Conservation (phyloP, 2,329 filamentous ascomycete species). For the Fusarium sp. region DNA sequence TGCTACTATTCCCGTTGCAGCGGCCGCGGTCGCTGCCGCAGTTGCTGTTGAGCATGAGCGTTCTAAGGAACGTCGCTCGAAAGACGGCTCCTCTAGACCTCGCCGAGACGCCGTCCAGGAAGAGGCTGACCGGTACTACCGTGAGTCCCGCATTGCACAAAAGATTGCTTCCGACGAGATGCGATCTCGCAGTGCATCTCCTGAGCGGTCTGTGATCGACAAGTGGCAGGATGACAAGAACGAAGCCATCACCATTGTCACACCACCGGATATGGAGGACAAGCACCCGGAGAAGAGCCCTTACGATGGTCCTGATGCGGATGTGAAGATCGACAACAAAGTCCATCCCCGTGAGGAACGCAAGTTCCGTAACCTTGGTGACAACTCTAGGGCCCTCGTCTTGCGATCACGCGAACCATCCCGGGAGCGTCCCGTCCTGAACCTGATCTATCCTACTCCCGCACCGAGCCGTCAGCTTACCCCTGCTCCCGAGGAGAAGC, state of each 20-base stretch:
- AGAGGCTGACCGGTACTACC: slow-evolving; percentile 72
- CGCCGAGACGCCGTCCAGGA: slow-evolving; percentile 66
- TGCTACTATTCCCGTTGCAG: slow-evolving; percentile 65
- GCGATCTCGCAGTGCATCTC: slow-evolving; percentile 67
- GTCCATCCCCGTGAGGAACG: slow-evolving; percentile 68
- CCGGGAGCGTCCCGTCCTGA: slow-evolving; percentile 71
- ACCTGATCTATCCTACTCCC: slow-evolving; percentile 74
- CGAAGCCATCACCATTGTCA: slow-evolving; percentile 64
- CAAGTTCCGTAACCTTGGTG: slow-evolving; percentile 52
- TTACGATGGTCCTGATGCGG: slow-evolving; percentile 74
- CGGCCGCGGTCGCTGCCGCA: slow-evolving; percentile 64
- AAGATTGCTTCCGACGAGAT: slow-evolving; percentile 69
- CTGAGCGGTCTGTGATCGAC: slow-evolving; percentile 68
- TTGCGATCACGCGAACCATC: slow-evolving; percentile 68
- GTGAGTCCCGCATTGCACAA: slow-evolving; percentile 68
- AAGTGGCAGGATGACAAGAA: slow-evolving; percentile 64
- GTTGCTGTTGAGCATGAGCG: slow-evolving; percentile 61
- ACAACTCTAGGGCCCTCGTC: slow-evolving; percentile 48
- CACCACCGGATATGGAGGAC: slow-evolving; percentile 68
- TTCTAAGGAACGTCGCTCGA: slow-evolving; percentile 53
- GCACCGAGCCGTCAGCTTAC: slow-evolving; percentile 60
- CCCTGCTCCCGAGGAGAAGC: slow-evolving; percentile 55
- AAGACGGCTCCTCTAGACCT: slow-evolving; percentile 47
- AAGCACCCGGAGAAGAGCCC: slow-evolving; percentile 61
- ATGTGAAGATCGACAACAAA: slow-evolving; percentile 73